phyloP scores from a whole-genome alignment of 2,329 filamentous ascomycete species.

The Diplodia scrobiculata region DNA sequence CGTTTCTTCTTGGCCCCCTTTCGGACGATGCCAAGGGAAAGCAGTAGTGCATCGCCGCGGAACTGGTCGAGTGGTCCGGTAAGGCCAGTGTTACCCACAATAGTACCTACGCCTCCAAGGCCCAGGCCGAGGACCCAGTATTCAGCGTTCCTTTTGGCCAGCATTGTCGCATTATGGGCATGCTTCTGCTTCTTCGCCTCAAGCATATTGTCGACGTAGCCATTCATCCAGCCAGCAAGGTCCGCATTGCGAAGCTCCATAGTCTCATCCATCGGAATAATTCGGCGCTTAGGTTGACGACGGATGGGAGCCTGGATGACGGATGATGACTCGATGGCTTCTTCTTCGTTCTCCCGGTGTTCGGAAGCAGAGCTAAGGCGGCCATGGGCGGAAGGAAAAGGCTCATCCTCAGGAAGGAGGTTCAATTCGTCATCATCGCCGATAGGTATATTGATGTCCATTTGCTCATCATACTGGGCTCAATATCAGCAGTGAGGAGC shows the following conservation, averaged over 20 bases:
- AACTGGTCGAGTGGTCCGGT: constrained; percentile 61
- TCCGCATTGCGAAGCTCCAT: constrained; percentile 60
- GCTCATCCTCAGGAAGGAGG: constrained; percentile 38
- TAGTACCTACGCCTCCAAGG: constrained; percentile 57
- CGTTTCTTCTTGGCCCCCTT: constrained; percentile 38
- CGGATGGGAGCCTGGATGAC: constrained; percentile 45
- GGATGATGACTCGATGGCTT: constrained; percentile 41
- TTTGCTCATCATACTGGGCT: constrained; percentile 33
- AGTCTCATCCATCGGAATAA: constrained; percentile 52
- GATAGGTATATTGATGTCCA: constrained; percentile 40
- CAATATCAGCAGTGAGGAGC: background rate
- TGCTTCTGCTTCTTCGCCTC: constrained; percentile 50
- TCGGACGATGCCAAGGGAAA: constrained; percentile 47
- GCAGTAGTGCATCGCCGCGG: constrained; percentile 58
- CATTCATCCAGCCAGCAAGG: constrained; percentile 58
- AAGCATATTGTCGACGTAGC: constrained; percentile 65
- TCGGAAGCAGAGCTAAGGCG: constrained; percentile 7
- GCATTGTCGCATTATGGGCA: constrained; percentile 45
- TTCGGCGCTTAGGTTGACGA: constrained; percentile 45
- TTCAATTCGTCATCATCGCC: constrained; percentile 37
- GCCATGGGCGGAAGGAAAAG: constrained; percentile 33
- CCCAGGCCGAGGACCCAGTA: constrained; percentile 63
- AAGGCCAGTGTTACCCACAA: constrained; percentile 47
- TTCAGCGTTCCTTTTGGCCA: constrained; percentile 65
- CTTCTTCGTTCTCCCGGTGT: constrained; percentile 27